Percentiles rank a stretch among this genome's conserved stretches.
phyloP scores from a whole-genome alignment of 2,329 filamentous ascomycete species.

The Sclerotinia borealis region DNA sequence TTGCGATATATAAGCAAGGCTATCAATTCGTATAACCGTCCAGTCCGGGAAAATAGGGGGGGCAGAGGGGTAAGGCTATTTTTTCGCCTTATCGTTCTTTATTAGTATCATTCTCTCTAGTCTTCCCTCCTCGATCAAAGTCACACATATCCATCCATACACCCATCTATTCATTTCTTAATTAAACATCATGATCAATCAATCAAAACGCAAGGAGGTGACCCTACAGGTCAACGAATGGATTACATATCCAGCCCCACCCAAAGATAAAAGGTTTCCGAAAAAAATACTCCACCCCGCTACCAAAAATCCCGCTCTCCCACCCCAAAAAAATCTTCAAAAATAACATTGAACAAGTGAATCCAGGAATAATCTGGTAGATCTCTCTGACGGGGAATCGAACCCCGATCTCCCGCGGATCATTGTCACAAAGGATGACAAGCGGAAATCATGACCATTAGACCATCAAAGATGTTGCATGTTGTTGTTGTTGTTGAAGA shows the following conservation, averaged over 20 bases:
- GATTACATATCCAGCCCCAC: too few species aligned
- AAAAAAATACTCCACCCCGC: not conserved
- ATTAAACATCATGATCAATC: too few species aligned
- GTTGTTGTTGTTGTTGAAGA: too few species aligned
- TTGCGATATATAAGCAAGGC: conserved; percentile 2
- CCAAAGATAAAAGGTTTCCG: not conserved
- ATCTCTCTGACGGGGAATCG: conserved; percentile 23
- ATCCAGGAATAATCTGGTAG: not conserved
- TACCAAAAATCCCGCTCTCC: not conserved
- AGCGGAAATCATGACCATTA: conserved; percentile 35
- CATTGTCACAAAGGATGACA: conserved; percentile 23
- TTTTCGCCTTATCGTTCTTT: not conserved
- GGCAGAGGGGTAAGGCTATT: not conserved
- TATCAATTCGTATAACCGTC: too few species aligned
- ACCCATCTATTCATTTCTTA: too few species aligned
- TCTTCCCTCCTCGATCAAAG: not conserved
- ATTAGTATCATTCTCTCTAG: too few species aligned
- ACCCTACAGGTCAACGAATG: too few species aligned
- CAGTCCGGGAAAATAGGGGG: not conserved
- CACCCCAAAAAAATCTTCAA: not conserved
- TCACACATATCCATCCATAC: not conserved
- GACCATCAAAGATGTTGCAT: conserved; percentile 30
- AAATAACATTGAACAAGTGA: not conserved
- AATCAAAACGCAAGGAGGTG: too few species aligned
- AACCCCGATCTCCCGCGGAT: conserved; percentile 27